Conservation (phyloP, 2,329 filamentous ascomycete species). For the Plenodomus tracheiphilus region DNA sequence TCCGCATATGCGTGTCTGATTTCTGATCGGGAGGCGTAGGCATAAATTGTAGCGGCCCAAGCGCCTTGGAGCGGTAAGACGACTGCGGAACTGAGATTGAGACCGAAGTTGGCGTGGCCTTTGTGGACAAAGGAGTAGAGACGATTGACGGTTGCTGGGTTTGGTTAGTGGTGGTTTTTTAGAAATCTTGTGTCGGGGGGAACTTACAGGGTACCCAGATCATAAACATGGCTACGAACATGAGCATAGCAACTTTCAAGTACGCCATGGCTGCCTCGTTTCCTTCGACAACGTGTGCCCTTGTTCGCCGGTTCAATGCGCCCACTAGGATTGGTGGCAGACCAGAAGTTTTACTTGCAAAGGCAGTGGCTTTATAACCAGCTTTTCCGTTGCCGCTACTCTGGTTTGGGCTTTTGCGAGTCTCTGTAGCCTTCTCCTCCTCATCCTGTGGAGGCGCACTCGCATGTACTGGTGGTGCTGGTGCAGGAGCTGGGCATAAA, state of each 20-base stretch:
- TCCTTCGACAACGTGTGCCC: slow-evolving; percentile 3
- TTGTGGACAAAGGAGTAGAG: slow-evolving; percentile 69
- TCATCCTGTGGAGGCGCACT: background rate
- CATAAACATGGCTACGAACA: slow-evolving; percentile 71
- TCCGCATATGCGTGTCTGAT: slow-evolving; percentile 24
- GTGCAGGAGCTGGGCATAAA: background rate
- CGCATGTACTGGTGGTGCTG: background rate
- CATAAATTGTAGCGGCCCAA: slow-evolving; percentile 82
- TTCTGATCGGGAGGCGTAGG: slow-evolving; percentile 42
- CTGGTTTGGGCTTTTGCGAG: background rate
- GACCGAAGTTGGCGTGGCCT: slow-evolving; percentile 51
- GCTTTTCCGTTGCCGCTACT: background rate
- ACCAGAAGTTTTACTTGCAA: slow-evolving; percentile 4
- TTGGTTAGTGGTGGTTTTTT: background rate
- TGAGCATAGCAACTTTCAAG: slow-evolving; percentile 70
- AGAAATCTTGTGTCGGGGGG: slow-evolving; percentile 74
- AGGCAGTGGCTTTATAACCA: slow-evolving; percentile 11
- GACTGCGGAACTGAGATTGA: slow-evolving; percentile 72
- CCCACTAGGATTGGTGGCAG: background rate
- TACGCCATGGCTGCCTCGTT: slow-evolving; percentile 68
- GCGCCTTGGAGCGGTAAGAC: slow-evolving; percentile 82
- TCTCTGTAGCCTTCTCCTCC: background rate
- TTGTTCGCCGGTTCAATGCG: background rate
- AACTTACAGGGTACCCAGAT: slow-evolving; percentile 69
- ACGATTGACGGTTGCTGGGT: slow-evolving; percentile 60